These are phyloP conservation scores for Microbotryum saponariae DNA, from an alignment of 1,284 basidiomycete species.

Conservation along the genomic window DNA sequence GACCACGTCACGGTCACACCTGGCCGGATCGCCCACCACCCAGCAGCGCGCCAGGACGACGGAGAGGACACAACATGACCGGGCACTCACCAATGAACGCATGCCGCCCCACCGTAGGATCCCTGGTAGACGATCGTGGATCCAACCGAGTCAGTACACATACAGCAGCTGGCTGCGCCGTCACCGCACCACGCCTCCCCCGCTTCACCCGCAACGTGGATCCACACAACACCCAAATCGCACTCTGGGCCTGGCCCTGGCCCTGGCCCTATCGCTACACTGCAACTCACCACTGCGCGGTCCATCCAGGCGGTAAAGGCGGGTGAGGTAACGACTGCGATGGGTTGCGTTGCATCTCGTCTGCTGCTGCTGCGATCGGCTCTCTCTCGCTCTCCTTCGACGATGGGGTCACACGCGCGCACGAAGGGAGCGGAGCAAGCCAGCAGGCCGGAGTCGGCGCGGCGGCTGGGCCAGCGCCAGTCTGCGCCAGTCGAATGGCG, in stretches of 20 bases:
- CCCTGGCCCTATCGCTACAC: neutral
- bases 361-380: neutral
- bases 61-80: neutral
- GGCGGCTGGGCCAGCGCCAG: neutral
- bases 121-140: constrained; percentile 1
- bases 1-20: neutral
- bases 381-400: neutral
- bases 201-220: neutral
- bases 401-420: neutral
- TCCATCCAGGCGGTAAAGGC: neutral
- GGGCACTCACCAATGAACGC: constrained; percentile 14
- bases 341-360: constrained; percentile 2
- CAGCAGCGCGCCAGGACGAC: neutral
- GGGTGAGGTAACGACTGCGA: constrained; percentile 1
- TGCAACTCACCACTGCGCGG: constrained; percentile 2
- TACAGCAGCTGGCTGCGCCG: neutral
- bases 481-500: too few relatives aligned
- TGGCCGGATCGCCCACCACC: neutral
- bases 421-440: neutral
- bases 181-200: neutral
- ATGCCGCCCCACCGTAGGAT: constrained; percentile 6
- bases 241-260: neutral
- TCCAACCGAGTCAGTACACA: neutral
- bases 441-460: neutral
- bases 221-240: neutral